These are phyloP conservation scores for Annulohypoxylon bovei DNA, from an alignment of 495 filamentous ascomycete species.

Conservation along the genomic window DNA sequence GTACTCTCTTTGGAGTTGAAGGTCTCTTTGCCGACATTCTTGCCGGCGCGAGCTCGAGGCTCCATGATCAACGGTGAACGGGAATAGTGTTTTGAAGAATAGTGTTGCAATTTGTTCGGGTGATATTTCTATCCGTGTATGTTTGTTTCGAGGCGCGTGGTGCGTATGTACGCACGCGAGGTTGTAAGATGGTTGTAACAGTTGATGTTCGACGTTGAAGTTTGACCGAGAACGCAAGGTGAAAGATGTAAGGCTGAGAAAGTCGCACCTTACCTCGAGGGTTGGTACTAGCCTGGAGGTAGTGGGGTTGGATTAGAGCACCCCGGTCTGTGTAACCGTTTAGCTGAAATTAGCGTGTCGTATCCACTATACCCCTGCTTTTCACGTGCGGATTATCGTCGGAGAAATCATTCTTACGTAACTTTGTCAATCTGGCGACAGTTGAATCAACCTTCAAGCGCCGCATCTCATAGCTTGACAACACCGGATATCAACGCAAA, in stretches of 20 bases:
- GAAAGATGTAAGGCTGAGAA: slow-evolving; percentile 29
- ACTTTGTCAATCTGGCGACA: slow-evolving; percentile 27
- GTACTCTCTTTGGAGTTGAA: slow-evolving; percentile 80
- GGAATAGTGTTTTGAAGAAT: background rate
- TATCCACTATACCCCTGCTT: background rate
- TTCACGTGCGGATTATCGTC: slow-evolving; percentile 22
- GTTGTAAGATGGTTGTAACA: background rate
- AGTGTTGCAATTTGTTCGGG: background rate
- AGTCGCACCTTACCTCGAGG: background rate
- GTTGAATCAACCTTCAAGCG: slow-evolving; percentile 18
- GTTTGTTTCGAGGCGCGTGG: background rate
- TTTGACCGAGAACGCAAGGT: background rate
- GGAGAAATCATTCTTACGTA: slow-evolving; percentile 26
- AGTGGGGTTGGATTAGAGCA: slow-evolving; percentile 21
- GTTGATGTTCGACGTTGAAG: slow-evolving; percentile 4
- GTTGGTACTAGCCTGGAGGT: slow-evolving; percentile 1
- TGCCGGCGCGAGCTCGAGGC: slow-evolving; percentile 77
- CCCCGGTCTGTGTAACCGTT: slow-evolving; percentile 12
- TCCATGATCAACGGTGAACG: slow-evolving; percentile 60
- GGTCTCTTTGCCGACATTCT: slow-evolving; percentile 90
- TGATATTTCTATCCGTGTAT: background rate
- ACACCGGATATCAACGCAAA: background rate
- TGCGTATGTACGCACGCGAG: background rate
- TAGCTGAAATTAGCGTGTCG: slow-evolving; percentile 20
- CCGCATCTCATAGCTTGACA: background rate